phyloP scores from a whole-genome alignment of 345 rosid genomes.

The Brassica cretica region DNA sequence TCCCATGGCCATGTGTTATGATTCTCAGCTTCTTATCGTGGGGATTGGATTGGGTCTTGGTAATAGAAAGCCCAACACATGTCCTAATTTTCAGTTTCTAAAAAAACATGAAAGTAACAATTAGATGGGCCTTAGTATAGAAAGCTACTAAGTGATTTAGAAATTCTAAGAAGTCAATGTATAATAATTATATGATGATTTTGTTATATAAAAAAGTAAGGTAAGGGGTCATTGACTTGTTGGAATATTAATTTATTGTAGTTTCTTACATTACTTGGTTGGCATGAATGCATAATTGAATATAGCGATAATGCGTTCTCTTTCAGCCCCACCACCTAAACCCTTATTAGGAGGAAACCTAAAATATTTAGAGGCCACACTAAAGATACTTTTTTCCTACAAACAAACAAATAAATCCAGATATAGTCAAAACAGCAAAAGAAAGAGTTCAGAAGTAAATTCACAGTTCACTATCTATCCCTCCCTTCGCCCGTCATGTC shows the following conservation, averaged over 20 bases:
- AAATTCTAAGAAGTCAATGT: too few species aligned
- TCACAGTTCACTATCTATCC: too few species aligned
- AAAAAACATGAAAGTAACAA: too few species aligned
- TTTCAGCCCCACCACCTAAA: not conserved
- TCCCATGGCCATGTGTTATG: not conserved
- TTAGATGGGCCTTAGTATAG: too few species aligned
- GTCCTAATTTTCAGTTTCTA: not conserved
- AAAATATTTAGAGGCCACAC: not conserved
- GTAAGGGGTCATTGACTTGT: not conserved
- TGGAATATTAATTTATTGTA: not conserved
- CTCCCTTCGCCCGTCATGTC: not conserved
- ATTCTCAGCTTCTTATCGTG: not conserved
- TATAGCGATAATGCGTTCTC: not conserved
- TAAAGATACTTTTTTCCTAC: not conserved
- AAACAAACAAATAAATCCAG: not conserved
- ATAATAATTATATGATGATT: not conserved
- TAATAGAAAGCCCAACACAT: too few species aligned
- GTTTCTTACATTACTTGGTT: not conserved
- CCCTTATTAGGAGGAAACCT: not conserved
- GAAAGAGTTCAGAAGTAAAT: not conserved
- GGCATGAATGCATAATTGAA: not conserved
- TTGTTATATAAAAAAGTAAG: not conserved
- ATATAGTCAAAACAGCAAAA: slow-evolving; percentile 1
- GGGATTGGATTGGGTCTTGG: not conserved
- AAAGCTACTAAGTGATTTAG: too few species aligned